Evolutionary conservation across 75 land plant species (phyloP).

Genomic region (Selaginella moellendorffii): DNA sequence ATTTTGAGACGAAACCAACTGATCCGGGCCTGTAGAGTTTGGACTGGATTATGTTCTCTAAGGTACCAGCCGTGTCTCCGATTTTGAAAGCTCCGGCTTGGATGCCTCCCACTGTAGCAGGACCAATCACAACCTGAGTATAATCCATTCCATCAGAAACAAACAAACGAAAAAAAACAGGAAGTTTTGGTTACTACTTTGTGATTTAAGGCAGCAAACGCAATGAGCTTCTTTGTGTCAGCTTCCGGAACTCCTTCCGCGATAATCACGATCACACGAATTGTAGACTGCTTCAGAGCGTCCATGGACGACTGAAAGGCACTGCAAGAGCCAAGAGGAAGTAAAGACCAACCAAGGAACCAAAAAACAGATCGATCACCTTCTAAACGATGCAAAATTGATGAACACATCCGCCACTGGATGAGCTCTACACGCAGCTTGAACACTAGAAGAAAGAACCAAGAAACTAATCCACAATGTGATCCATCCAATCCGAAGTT

Average conservation of each 20-base stretch:
- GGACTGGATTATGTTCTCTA: slow-evolving; percentile 90
- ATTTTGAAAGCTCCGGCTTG: slow-evolving; percentile 98
- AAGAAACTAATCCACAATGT: background rate
- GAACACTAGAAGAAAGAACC: slow-evolving; percentile 46
- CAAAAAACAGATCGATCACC: too few relatives aligned
- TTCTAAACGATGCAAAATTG: slow-evolving; percentile 89
- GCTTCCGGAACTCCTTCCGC: slow-evolving; percentile 98
- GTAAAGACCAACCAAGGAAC: too few relatives aligned
- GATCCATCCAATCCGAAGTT: background rate
- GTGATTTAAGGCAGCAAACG: slow-evolving; percentile 79
- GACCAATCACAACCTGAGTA: slow-evolving; percentile 91
- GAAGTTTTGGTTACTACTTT: slow-evolving; percentile 63
- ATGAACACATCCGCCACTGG: slow-evolving; percentile 97
- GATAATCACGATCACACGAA: slow-evolving; percentile 79
- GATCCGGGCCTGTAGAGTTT: slow-evolving; percentile 96
- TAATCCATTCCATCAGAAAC: too few relatives aligned
- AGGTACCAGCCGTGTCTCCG: slow-evolving; percentile 95
- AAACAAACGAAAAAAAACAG: background rate
- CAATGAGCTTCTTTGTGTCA: slow-evolving; percentile 87
- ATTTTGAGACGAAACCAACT: slow-evolving; percentile 96
- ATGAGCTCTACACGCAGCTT: slow-evolving; percentile 69
- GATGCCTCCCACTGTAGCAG: slow-evolving; percentile 96
- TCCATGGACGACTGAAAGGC: slow-evolving; percentile 85
- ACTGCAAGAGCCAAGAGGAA: too few relatives aligned
- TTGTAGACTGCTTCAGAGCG: slow-evolving; percentile 91